Percentiles rank a stretch among this genome's conserved stretches.
phyloP scores from a whole-genome alignment of 176 grass and related monocot genomes.

The Triticum urartu region DNA sequence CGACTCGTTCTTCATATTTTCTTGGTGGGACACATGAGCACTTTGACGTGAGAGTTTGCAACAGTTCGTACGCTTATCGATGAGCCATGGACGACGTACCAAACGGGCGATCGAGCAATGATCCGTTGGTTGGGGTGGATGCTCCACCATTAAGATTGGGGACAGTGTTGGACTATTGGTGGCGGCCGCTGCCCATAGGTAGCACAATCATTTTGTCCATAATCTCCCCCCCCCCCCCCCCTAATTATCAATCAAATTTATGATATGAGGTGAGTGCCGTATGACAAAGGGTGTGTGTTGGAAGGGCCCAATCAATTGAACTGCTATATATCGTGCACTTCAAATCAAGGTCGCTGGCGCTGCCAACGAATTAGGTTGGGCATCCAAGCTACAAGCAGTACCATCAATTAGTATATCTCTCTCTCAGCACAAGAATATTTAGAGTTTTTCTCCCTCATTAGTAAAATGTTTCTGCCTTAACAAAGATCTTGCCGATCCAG shows the following conservation, averaged over 20 bases:
- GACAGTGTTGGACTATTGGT: constrained; percentile 4
- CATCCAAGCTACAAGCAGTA: neutral
- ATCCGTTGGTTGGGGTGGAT: constrained; percentile 9
- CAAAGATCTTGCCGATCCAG: neutral
- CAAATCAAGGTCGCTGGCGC: neutral
- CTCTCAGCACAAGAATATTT: neutral
- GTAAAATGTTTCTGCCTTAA: neutral
- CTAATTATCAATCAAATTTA: constrained; percentile 31
- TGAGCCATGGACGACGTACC: neutral
- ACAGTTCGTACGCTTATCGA: neutral
- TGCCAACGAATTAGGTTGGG: constrained; percentile 1
- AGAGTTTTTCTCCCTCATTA: neutral
- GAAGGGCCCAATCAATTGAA: constrained; percentile 6
- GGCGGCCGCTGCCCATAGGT: neutral
- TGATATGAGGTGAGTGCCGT: neutral
- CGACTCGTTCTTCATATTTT: neutral
- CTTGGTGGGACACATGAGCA: neutral
- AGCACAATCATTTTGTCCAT: constrained; percentile 9
- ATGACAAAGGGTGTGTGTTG: constrained; percentile 3
- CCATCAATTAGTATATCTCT: neutral
- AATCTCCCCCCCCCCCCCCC: neutral
- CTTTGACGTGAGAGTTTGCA: neutral
- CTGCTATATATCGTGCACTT: neutral
- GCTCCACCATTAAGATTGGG: neutral
- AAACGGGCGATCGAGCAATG: neutral